A percentile compares a stretch with the other conserved stretches of the same genome.
Evolutionary conservation across 2,329 filamentous ascomycete genomes (phyloP).

Genomic region (Fusarium verticillioides): DNA sequence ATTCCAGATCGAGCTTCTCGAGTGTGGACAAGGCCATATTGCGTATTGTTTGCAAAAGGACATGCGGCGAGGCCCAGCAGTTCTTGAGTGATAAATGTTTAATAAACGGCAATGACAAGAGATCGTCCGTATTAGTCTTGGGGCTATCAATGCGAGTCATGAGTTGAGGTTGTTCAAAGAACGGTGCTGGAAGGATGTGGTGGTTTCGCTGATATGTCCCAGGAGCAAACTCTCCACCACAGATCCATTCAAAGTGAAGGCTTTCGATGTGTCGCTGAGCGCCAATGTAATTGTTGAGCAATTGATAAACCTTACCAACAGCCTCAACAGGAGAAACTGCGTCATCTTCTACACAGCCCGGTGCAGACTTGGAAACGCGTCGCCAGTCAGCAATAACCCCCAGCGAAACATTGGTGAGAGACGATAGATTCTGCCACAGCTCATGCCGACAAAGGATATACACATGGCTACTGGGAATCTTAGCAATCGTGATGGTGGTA

Average conservation of each 20-base stretch:
- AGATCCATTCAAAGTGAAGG: slow-evolving; percentile 73
- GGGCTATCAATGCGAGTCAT: slow-evolving; percentile 49
- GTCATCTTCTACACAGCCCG: slow-evolving; percentile 61
- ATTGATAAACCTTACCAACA: slow-evolving; percentile 60
- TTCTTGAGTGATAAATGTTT: slow-evolving; percentile 72
- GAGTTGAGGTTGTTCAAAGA: slow-evolving; percentile 51
- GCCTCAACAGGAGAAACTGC: slow-evolving; percentile 63
- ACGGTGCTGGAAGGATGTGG: slow-evolving; percentile 70
- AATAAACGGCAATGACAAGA: slow-evolving; percentile 67
- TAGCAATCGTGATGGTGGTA: slow-evolving; percentile 70
- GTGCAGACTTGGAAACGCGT: slow-evolving; percentile 63
- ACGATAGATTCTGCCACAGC: slow-evolving; percentile 70
- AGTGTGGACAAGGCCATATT: slow-evolving; percentile 60
- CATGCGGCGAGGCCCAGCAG: slow-evolving; percentile 72
- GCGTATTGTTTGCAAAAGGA: slow-evolving; percentile 63
- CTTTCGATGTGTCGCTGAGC: slow-evolving; percentile 62
- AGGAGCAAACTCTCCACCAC: slow-evolving; percentile 73
- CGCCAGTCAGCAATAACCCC: slow-evolving; percentile 75
- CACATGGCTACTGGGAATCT: slow-evolving; percentile 71
- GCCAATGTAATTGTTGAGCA: slow-evolving; percentile 64
- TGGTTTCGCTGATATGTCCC: slow-evolving; percentile 71
- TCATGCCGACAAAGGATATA: slow-evolving; percentile 64
- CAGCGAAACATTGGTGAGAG: slow-evolving; percentile 65
- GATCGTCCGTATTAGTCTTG: slow-evolving; percentile 46
- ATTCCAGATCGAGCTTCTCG: slow-evolving; percentile 67